Evolutionary conservation across 2,329 filamentous ascomycete genomes (phyloP).

Genomic region (Exophiala oligosperma): DNA sequence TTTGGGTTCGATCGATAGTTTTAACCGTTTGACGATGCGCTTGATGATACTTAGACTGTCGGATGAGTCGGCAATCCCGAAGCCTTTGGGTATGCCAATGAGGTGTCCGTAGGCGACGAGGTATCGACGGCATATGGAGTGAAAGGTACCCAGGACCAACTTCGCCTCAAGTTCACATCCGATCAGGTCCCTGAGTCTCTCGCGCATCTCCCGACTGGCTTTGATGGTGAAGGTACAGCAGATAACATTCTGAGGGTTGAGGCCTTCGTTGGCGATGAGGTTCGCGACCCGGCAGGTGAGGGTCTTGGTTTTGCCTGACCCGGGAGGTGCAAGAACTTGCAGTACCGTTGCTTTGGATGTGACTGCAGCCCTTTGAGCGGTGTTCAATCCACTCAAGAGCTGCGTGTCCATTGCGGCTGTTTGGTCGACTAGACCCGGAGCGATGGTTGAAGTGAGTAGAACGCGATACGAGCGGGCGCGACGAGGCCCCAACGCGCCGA

Average conservation of each 20-base stretch:
- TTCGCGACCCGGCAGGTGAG: conserved; percentile 90
- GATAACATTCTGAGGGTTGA: conserved; percentile 82
- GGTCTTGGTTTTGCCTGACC: conserved; percentile 90
- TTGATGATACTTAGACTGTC: conserved; percentile 78
- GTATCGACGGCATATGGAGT: conserved; percentile 86
- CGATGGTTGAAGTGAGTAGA: background rate
- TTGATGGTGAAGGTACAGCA: conserved; percentile 98
- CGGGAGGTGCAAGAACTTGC: conserved; percentile 64
- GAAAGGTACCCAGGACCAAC: conserved; percentile 88
- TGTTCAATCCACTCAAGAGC: conserved; percentile 63
- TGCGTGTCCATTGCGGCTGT: conserved; percentile 38
- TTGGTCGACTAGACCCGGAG: background rate
- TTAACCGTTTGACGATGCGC: conserved; percentile 75
- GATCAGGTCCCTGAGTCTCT: conserved; percentile 78
- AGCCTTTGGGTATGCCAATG: conserved; percentile 79
- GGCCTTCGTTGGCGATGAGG: conserved; percentile 70
- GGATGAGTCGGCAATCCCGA: conserved; percentile 83
- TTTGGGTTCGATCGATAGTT: conserved; percentile 67
- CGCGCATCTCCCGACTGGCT: conserved; percentile 89
- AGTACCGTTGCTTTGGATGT: conserved; percentile 60
- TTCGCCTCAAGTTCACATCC: conserved; percentile 72
- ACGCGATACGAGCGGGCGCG: conserved; percentile 1
- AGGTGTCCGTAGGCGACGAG: conserved; percentile 78
- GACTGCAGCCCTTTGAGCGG: conserved; percentile 64
- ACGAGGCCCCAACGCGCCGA: background rate